phyloP scores from a whole-genome alignment of 805 yeast genomes.

The Trichomonascus vanleenenianus region DNA sequence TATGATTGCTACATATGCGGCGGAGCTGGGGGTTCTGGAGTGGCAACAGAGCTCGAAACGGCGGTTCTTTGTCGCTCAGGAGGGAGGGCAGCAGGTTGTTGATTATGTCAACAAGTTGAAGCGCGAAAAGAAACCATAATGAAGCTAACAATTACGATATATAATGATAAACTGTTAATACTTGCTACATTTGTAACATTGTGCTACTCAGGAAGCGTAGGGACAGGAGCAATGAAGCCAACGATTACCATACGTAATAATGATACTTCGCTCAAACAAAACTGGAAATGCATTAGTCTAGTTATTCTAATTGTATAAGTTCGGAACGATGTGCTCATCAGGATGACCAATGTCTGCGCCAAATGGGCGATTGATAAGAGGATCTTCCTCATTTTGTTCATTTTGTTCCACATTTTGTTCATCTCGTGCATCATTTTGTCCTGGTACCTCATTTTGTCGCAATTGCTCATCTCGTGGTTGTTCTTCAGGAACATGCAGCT shows the following conservation, averaged over 20 bases:
- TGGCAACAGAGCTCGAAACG: conserved; percentile 72
- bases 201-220: too few species aligned
- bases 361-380: conserved; percentile 1
- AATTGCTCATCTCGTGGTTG: too few species aligned
- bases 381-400: neutral
- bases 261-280: too few species aligned
- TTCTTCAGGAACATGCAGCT: too few species aligned
- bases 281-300: neutral
- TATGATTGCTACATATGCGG: conserved; percentile 64
- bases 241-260: too few species aligned
- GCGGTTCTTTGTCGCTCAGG: conserved; percentile 78
- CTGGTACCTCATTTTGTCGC: too few species aligned
- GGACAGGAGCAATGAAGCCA: too few species aligned
- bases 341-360: conserved; percentile 5
- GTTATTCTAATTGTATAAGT: neutral
- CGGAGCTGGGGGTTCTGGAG: conserved; percentile 82
- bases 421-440: too few species aligned
- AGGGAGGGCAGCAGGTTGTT: conserved; percentile 83
- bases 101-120: conserved; percentile 65
- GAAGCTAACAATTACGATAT: too few species aligned
- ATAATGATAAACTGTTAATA: too few species aligned
- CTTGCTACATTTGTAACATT: too few species aligned
- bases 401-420: neutral
- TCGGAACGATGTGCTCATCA: neutral
- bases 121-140: neutral